Conservation (phyloP, 129 eudicot species). For the Smallanthus sonchifolius region DNA sequence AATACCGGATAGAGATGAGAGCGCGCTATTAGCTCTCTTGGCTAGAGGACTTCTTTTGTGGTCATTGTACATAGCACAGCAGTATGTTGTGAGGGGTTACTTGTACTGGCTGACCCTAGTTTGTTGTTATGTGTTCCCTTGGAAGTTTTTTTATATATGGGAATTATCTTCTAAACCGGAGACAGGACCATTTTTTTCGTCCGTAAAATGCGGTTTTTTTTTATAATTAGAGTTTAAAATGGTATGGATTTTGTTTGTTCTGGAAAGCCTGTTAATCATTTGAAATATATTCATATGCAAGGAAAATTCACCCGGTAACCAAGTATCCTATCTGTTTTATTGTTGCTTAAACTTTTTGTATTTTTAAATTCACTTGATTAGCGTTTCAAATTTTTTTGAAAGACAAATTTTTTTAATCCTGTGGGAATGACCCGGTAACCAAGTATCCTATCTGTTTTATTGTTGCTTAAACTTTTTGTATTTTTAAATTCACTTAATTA, state of each 20-base stretch:
- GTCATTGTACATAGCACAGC: slow-evolving; percentile 31
- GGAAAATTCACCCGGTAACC: no score
- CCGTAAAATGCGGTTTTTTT: slow-evolving; percentile 26
- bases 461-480: no score
- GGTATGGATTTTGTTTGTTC: not conserved
- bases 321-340: no score
- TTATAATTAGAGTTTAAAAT: slow-evolving; percentile 12
- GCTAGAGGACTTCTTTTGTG: slow-evolving; percentile 2
- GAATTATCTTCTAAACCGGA: slow-evolving; percentile 18
- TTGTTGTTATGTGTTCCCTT: slow-evolving; percentile 11
- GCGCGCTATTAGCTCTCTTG: slow-evolving; percentile 23
- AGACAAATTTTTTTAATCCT: no score
- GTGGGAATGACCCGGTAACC: no score
- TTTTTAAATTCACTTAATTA: no score
- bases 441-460: no score
- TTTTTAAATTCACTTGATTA: no score
- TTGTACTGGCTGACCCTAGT: slow-evolving; percentile 13
- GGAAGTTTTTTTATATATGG: slow-evolving; percentile 10
- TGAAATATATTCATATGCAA: no score
- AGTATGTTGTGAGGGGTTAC: slow-evolving; percentile 13
- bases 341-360: no score
- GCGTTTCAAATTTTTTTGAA: no score
- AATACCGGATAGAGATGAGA: slow-evolving; percentile 17
- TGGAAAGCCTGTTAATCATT: not conserved
- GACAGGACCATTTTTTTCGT: slow-evolving; percentile 2